Base-by-base conservation (phyloP, 768 basidiomycete species). In the Agaricus bisporus region DNA sequence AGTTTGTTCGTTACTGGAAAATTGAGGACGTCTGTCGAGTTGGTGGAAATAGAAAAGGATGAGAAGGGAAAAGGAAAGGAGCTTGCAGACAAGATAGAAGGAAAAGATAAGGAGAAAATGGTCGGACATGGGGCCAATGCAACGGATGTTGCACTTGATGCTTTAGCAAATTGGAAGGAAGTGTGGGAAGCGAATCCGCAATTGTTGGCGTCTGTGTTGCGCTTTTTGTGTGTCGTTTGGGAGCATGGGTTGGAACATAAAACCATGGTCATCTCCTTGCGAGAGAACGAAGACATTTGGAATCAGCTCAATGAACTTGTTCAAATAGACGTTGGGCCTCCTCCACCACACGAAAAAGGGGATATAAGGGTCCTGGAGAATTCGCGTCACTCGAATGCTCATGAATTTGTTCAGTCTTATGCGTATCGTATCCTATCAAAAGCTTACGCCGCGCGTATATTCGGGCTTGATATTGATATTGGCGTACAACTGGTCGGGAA, bases 191-290 rank as follows among this genome's bases (percentile, higher is more conserved):
- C 77, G 26, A 89, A 90, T 56, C 90, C 93, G 0, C 78, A 85
- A 17, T 70, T 94, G 8, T 75, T 97, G 11, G 78, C 85, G 0
- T 82, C 85, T 10, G 78, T 90, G 17, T 68, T 95, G 45, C 75
- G 80, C 5, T 95, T 95, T 71, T 67, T 92, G 60, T 80, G 85
- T 56, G 74, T 83, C 22, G 81, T 88, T 15, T 89, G 90, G 91
- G 79, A 88, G 64, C 86, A 91, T 61, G 83, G 82, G 26, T 71
- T 84, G 58, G 86, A 94, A 62, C 86, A 92, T 64, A 82, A 79
- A 51, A 58, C 70, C 0, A 68, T 79, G 1, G 72, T 94, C 38
- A 78, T 82, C 7, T 59, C 71, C 5, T 66, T 85, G 6, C 80
- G 85, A 15, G 67, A 75, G 10, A 79, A 86, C 60, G 64, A 73